A percentile compares a stretch with the other conserved stretches of the same genome.
Evolutionary conservation across 148 eudicot genomes (phyloP).

Genomic region (Euryodendron excelsum): DNA sequence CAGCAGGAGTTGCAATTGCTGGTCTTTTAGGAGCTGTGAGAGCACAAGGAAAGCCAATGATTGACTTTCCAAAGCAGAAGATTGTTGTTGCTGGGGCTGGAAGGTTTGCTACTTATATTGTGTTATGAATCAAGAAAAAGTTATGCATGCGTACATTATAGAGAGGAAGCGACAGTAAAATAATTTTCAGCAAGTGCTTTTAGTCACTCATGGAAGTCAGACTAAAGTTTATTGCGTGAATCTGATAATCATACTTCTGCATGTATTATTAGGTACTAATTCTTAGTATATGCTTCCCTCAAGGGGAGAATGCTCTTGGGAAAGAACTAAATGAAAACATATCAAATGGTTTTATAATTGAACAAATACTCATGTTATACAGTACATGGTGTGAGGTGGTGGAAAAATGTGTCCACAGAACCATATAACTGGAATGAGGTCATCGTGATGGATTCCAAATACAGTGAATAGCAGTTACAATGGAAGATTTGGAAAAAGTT

Average conservation of each 20-base stretch:
- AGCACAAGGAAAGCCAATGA: slow-evolving; percentile 95
- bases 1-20: slow-evolving; percentile 99
- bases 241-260: too few species aligned
- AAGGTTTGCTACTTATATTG: slow-evolving; percentile 49
- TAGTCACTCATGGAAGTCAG: too few species aligned
- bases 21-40: slow-evolving; percentile 98
- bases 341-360: background rate
- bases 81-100: slow-evolving; percentile 99
- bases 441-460: background rate
- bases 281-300: background rate
- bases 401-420: too few species aligned
- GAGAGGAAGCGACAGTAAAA: background rate
- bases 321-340: background rate
- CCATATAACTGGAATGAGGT: background rate
- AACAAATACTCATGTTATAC: background rate
- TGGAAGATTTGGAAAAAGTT: background rate
- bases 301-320: background rate
- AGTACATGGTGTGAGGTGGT: background rate
- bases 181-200: slow-evolving; percentile 1
- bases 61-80: slow-evolving; percentile 93
- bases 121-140: background rate
- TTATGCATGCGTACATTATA: background rate
- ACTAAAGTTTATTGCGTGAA: too few species aligned
- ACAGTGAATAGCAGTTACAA: background rate
- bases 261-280: background rate